Conservation (phyloP, 106 monocot genomes). For the Cymbidium sinense region DNA sequence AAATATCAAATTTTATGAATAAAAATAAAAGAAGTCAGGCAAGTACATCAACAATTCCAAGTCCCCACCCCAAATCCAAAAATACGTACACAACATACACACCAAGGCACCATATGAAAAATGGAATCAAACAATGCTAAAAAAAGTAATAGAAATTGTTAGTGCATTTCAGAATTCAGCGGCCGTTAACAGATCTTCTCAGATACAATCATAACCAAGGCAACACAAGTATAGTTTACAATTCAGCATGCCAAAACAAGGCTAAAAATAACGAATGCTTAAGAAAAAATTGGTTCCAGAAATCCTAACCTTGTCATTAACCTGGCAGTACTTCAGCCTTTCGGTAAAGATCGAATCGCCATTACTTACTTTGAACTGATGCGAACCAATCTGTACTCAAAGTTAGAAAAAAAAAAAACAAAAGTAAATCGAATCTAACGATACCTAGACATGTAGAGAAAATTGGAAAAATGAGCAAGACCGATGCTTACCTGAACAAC, state of each 20-base stretch:
- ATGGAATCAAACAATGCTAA: no score
- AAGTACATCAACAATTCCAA: background rate
- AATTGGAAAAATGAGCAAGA: background rate
- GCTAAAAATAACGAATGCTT: background rate
- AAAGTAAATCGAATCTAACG: background rate
- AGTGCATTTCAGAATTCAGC: background rate
- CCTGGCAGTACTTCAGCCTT: slow-evolving; percentile 78
- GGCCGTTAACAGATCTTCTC: background rate
- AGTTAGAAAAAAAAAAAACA: background rate
- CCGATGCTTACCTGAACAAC: slow-evolving; percentile 61
- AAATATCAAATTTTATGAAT: background rate
- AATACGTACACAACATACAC: no score
- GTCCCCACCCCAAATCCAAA: no score
- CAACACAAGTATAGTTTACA: background rate
- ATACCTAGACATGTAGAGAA: background rate
- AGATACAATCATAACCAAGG: background rate
- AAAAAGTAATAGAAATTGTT: background rate
- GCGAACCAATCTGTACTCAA: slow-evolving; percentile 70
- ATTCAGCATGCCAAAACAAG: background rate
- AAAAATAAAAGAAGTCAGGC: background rate
- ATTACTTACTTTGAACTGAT: slow-evolving; percentile 98
- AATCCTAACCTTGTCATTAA: slow-evolving; percentile 71
- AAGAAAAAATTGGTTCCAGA: background rate
- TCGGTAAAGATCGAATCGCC: slow-evolving; percentile 88
- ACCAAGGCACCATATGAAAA: no score